Evolutionary conservation across 306 rosid genomes (phyloP).

Genomic region (Amphicarpaea edgeworthii): DNA sequence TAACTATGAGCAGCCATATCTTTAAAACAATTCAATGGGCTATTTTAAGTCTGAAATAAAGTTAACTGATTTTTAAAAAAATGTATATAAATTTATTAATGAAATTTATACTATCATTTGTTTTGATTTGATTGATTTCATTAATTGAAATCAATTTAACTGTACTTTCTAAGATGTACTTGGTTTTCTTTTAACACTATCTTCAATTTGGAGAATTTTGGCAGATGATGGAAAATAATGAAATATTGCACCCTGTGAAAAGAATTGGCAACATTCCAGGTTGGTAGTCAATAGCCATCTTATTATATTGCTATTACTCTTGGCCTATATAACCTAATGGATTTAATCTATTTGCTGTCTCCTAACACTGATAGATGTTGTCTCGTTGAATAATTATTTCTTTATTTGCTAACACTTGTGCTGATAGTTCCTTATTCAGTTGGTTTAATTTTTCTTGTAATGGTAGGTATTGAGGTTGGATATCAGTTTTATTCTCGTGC

Average conservation of each 20-base stretch:
- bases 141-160: neutral
- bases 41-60: neutral
- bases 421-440: slow-evolving; percentile 8
- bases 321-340: neutral
- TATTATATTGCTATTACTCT: slow-evolving; percentile 29
- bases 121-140: neutral
- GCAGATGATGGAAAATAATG: slow-evolving; percentile 76
- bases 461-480: slow-evolving; percentile 86
- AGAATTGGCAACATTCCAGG: slow-evolving; percentile 87
- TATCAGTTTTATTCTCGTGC: slow-evolving; percentile 96
- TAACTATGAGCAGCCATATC: neutral
- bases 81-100: neutral
- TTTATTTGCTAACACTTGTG: neutral
- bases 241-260: slow-evolving; percentile 63
- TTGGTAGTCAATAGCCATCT: slow-evolving; percentile 51
- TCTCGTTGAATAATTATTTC: slow-evolving; percentile 16
- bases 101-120: neutral
- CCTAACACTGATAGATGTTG: neutral
- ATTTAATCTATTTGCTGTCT: neutral
- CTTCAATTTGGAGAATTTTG: slow-evolving; percentile 39
- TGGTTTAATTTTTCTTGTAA: slow-evolving; percentile 38
- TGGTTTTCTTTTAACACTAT: slow-evolving; percentile 23
- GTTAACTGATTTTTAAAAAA: neutral
- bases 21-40: neutral
- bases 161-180: neutral